Percentiles rank a stretch among this genome's conserved stretches.
Evolutionary conservation across 768 basidiomycete species (phyloP).

Genomic region (Tricholoma terreum): DNA sequence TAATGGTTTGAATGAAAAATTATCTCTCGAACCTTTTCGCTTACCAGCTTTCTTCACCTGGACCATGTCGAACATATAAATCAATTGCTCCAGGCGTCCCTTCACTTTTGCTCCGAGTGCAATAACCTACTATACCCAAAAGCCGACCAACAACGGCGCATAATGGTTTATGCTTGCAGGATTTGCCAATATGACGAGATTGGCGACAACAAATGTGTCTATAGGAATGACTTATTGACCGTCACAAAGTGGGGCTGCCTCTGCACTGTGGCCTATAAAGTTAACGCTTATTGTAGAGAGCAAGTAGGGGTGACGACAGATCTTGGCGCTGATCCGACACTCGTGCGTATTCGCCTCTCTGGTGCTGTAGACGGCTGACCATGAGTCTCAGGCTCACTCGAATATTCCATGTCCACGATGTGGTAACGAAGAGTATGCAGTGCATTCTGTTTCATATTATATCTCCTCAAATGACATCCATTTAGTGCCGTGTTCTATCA

Average conservation of each 20-base stretch:
- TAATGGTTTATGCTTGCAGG: slow-evolving; percentile 88
- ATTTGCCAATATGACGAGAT: slow-evolving; percentile 88
- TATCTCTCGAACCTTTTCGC: neutral
- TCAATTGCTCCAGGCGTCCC: slow-evolving; percentile 54
- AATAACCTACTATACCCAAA: slow-evolving; percentile 94
- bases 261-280: slow-evolving; percentile 16
- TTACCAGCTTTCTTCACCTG: neutral
- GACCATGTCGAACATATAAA: neutral
- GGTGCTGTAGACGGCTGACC: neutral
- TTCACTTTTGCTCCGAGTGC: slow-evolving; percentile 92
- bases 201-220: slow-evolving; percentile 86
- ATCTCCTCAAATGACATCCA: slow-evolving; percentile 2
- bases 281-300: slow-evolving; percentile 54
- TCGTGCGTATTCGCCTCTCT: slow-evolving; percentile 45
- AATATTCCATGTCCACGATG: slow-evolving; percentile 83
- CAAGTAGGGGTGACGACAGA: slow-evolving; percentile 90
- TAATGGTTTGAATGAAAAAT: neutral
- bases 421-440: slow-evolving; percentile 75
- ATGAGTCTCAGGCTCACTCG: slow-evolving; percentile 64
- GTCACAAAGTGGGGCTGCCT: slow-evolving; percentile 73
- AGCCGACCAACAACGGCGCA: slow-evolving; percentile 80
- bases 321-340: slow-evolving; percentile 83
- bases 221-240: slow-evolving; percentile 88
- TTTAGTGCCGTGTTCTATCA: slow-evolving; percentile 91
- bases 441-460: neutral